These are phyloP conservation scores for Septoria linicola DNA, from an alignment of 2,329 filamentous ascomycete genomes.

Conservation along the genomic window DNA sequence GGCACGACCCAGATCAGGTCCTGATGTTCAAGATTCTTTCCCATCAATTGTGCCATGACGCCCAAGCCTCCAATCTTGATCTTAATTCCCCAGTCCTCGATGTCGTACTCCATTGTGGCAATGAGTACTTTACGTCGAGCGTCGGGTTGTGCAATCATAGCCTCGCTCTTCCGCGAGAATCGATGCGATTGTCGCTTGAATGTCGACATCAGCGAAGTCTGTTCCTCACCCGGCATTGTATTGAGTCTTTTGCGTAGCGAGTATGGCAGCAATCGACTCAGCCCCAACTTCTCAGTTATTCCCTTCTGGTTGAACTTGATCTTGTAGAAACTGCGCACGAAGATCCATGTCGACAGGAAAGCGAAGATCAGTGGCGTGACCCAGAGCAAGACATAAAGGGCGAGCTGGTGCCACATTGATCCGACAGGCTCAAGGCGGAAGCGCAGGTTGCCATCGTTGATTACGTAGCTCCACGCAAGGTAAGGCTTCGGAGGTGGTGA, in stretches of 20 bases:
- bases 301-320: constrained; percentile 61
- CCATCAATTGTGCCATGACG: constrained; percentile 68
- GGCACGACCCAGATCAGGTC: constrained; percentile 57
- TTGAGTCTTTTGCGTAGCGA: constrained; percentile 12
- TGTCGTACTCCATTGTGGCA: constrained; percentile 69
- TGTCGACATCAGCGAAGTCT: background rate
- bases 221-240: constrained; percentile 7
- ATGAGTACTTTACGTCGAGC: constrained; percentile 56
- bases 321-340: constrained; percentile 60
- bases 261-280: constrained; percentile 15
- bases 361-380: constrained; percentile 53
- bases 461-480: constrained; percentile 53
- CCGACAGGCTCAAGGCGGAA: constrained; percentile 55
- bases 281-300: constrained; percentile 27
- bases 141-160: constrained; percentile 9
- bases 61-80: constrained; percentile 69
- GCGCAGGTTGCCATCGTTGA: constrained; percentile 54
- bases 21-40: constrained; percentile 61
- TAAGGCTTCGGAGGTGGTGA: constrained; percentile 52
- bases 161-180: constrained; percentile 11
- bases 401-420: constrained; percentile 52
- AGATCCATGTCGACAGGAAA: constrained; percentile 51
- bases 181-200: constrained; percentile 14
- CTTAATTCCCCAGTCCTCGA: constrained; percentile 66
- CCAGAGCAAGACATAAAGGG: constrained; percentile 54